phyloP scores from a whole-genome alignment of 257 asterid genomes.

The Solanum boliviense region DNA sequence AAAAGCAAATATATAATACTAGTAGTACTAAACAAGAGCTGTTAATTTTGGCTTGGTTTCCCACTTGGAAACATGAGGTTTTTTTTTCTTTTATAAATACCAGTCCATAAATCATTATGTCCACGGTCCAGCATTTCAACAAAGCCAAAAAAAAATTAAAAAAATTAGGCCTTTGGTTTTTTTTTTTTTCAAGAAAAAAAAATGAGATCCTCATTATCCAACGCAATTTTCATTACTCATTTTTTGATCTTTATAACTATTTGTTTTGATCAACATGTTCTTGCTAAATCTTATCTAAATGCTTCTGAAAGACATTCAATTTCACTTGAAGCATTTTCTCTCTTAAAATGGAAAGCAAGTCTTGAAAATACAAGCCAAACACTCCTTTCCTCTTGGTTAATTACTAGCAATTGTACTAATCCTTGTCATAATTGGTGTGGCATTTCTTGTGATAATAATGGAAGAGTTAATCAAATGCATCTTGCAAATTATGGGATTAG shows the following conservation, averaged over 20 bases:
- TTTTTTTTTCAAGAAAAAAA: not conserved
- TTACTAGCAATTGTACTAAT: not conserved
- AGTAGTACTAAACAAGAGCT: not conserved
- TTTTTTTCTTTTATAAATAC: not conserved
- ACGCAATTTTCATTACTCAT: not conserved
- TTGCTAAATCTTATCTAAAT: not conserved
- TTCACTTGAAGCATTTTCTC: not conserved
- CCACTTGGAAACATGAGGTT: not conserved
- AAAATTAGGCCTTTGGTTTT: not conserved
- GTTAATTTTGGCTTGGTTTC: not conserved
- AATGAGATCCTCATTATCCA: not conserved
- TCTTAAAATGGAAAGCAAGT: not conserved
- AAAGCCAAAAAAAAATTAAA: not conserved
- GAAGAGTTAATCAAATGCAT: not conserved
- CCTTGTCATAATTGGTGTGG: conserved; percentile 4
- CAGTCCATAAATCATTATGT: not conserved
- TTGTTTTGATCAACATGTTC: not conserved
- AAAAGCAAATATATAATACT: not conserved
- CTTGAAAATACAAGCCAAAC: not conserved
- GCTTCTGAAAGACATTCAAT: not conserved
- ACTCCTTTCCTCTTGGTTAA: not conserved
- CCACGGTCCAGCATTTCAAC: not conserved
- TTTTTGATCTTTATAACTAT: not conserved
- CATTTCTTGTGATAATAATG: not conserved
- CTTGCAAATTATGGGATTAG: not conserved